phyloP scores from a whole-genome alignment of 2,329 filamentous ascomycete genomes.

The Colletotrichum truncatum region DNA sequence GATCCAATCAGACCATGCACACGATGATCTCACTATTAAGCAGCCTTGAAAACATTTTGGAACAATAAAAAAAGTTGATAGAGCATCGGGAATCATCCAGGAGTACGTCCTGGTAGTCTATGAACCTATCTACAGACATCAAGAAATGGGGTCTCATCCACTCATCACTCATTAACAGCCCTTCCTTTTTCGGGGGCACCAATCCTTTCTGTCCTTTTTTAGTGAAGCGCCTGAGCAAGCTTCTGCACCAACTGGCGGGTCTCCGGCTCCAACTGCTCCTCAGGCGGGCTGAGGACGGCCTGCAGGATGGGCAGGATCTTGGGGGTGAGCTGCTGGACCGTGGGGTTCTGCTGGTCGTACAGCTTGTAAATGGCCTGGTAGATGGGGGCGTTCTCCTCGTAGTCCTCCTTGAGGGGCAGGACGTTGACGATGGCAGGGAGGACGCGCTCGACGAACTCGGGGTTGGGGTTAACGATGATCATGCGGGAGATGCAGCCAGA shows the following conservation, averaged over 20 bases:
- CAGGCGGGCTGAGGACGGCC: conserved; percentile 74
- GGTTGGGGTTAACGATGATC: conserved; percentile 88
- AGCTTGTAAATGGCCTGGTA: conserved; percentile 90
- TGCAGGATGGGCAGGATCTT: conserved; percentile 77
- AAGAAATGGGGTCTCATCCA: conserved; percentile 30
- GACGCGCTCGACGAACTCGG: conserved; percentile 81
- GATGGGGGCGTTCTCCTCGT: conserved; percentile 94
- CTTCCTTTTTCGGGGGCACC: conserved; percentile 10
- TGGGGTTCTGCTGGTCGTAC: conserved; percentile 76
- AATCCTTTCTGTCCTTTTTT: neutral
- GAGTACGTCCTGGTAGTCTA: conserved; percentile 23
- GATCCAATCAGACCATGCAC: no score
- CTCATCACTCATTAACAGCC: conserved; percentile 31
- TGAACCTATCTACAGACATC: conserved; percentile 29
- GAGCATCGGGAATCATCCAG: conserved; percentile 31
- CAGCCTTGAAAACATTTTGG: no score
- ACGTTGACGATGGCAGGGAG: conserved; percentile 82
- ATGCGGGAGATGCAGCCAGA: conserved; percentile 91
- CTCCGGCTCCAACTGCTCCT: conserved; percentile 79
- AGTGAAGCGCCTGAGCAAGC: conserved; percentile 61
- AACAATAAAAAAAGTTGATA: conserved; percentile 4
- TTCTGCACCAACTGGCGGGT: conserved; percentile 73
- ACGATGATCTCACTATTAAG: no score
- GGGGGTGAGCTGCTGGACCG: conserved; percentile 75
- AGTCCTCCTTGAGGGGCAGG: conserved; percentile 91